Percentiles rank a stretch among this genome's conserved stretches.
These are phyloP conservation scores for Cokeromyces recurvatus DNA, from an alignment of 371 early-diverging fungal genomes.

Conservation along the genomic window DNA sequence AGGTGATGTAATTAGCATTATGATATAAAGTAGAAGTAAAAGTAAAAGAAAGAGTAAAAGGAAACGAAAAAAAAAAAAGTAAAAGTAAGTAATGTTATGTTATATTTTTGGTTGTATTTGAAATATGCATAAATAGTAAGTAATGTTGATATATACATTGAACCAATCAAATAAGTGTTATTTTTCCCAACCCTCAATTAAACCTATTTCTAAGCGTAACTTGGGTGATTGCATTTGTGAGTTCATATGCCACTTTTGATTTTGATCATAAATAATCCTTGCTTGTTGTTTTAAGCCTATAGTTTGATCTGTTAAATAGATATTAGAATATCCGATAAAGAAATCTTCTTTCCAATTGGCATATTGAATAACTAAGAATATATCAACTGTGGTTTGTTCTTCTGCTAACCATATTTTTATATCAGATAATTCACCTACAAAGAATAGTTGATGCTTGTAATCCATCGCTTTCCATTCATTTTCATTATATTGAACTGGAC, in stretches of 20 bases:
- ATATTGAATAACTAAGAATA: conserved; percentile 3
- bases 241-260: conserved; percentile 18
- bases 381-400: not conserved
- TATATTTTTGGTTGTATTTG: too few relatives aligned
- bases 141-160: not conserved
- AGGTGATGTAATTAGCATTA: too few relatives aligned
- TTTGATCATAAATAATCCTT: conserved; percentile 8
- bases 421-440: conserved; percentile 15
- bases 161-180: not conserved
- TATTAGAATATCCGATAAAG: conserved; percentile 7
- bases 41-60: too few relatives aligned
- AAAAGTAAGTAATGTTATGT: too few relatives aligned
- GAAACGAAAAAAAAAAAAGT: too few relatives aligned
- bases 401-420: conserved; percentile 12
- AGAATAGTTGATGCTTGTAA: not conserved
- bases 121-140: too few relatives aligned
- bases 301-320: conserved; percentile 9
- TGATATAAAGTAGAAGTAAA: too few relatives aligned
- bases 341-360: conserved; percentile 3
- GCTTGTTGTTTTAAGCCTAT: conserved; percentile 4
- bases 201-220: conserved; percentile 14
- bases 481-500: not conserved
- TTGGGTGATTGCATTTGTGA: conserved; percentile 13
- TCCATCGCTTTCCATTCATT: conserved; percentile 11
- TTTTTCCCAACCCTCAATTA: conserved; percentile 13